Base-by-base conservation (phyloP, 768 basidiomycete genomes). In the Termitomyces sp. region DNA sequence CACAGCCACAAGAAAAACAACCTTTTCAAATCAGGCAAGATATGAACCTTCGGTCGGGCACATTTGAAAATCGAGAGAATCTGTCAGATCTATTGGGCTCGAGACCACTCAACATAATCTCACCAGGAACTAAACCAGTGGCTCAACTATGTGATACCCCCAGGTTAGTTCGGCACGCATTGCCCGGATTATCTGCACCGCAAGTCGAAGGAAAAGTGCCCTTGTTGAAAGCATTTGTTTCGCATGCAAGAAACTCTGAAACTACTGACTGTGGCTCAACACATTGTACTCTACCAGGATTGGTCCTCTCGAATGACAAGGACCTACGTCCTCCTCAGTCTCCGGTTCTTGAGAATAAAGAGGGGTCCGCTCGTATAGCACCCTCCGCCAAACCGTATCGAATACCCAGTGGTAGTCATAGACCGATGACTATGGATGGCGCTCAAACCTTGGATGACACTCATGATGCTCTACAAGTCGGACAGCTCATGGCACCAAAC, bases 401-500 rank as follows among this genome's bases (percentile, higher is more conserved):
- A 21, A 85, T 85, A 51, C 82, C 87, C 5, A 88, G 82, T 63
- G 80, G 86, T 5, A 86, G 87, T 15, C 82, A 80, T 52, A 74
- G 90, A 57, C 81, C 86, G 19, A 82, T 83, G 14, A 87, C 84
- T 23, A 91, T 91, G 89, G 87, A 91, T 42, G 81, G 91, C 11
- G 87, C 87, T 3, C 85, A 85, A 66, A 78, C 80, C 9, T 66
- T 89, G 53, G 74, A 67, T 35, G 75, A 79, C 56, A 55, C 62
- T 8, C 23, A 44, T 15, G 37, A 44, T 23, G 33, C 38, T 11
- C n/a, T 15, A 15, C 26, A 48, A n/a, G 30, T 31, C 5, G 41
- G 44, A 33, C 53, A 46, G 19, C 14, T 28, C 21, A 38, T 37
- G 28, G 28, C 30, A 14, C 21, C 30, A 40, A 9, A n/a, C 12